Conservation (phyloP, 2,329 filamentous ascomycete genomes). For the Ophiocordyceps unilateralis region DNA sequence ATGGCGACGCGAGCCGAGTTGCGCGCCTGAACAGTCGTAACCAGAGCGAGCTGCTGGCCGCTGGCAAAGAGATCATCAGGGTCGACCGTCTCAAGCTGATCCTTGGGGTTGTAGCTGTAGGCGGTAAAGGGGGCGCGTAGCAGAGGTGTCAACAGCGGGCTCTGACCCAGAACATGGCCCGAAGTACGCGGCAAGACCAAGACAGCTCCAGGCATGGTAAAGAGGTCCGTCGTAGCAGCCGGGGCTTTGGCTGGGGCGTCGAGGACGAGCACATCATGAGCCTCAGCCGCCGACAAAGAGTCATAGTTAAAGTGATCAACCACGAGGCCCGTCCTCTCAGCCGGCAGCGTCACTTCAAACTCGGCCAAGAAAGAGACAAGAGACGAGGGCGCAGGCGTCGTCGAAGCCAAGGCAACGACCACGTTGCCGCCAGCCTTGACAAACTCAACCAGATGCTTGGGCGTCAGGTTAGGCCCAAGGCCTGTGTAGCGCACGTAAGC, state of each 20-base stretch:
- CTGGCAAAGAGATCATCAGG: constrained; percentile 69
- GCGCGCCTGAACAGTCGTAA: constrained; percentile 77
- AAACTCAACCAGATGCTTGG: constrained; percentile 76
- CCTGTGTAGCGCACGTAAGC: constrained; percentile 26
- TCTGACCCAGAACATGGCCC: constrained; percentile 65
- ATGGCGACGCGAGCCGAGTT: constrained; percentile 85
- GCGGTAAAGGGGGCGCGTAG: constrained; percentile 68
- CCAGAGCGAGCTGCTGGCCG: constrained; percentile 65
- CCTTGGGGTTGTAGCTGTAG: constrained; percentile 89
- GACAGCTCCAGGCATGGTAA: constrained; percentile 35
- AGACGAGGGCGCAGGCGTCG: constrained; percentile 50
- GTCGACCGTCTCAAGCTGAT: constrained; percentile 48
- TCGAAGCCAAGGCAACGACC: constrained; percentile 65
- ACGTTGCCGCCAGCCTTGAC: constrained; percentile 85
- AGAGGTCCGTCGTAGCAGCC: constrained; percentile 59
- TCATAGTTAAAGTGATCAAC: constrained; percentile 97
- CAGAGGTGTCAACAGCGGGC: constrained; percentile 63
- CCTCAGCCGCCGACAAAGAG: constrained; percentile 53
- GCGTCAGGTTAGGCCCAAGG: constrained; percentile 74
- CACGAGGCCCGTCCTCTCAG: constrained; percentile 68
- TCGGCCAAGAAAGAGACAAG: constrained; percentile 68
- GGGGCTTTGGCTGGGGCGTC: constrained; percentile 49
- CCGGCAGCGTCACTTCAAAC: constrained; percentile 74
- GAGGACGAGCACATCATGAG: constrained; percentile 77
- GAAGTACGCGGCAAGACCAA: constrained; percentile 70